phyloP scores from a whole-genome alignment of 2,329 filamentous ascomycete species.

The Endothia cerciana region DNA sequence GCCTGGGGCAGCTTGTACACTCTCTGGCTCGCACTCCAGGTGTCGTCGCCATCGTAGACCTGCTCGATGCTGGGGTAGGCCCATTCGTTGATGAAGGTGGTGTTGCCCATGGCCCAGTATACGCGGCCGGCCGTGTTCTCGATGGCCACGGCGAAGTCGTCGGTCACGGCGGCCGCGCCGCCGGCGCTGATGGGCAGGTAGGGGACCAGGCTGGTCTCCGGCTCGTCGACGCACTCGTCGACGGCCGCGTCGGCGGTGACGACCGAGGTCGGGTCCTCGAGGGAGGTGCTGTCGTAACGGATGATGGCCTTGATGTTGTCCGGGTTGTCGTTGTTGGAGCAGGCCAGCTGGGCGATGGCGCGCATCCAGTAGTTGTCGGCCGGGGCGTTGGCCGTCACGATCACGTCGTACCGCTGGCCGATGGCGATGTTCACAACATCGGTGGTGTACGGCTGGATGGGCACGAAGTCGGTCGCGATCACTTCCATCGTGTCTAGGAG shows the following conservation, averaged over 20 bases:
- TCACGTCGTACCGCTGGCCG: constrained; percentile 44
- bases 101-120: constrained; percentile 13
- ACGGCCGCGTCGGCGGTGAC: constrained; percentile 1
- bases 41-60: constrained; percentile 8
- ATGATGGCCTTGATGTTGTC: constrained; percentile 34
- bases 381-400: constrained; percentile 42
- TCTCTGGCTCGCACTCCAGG: neutral
- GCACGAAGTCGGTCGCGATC: constrained; percentile 52
- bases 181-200: constrained; percentile 21
- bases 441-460: constrained; percentile 52
- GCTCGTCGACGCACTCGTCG: constrained; percentile 30
- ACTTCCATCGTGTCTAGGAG: constrained; percentile 46
- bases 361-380: constrained; percentile 34
- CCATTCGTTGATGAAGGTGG: constrained; percentile 25
- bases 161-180: neutral
- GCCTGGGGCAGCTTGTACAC: constrained; percentile 15
- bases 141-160: constrained; percentile 12
- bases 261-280: constrained; percentile 36
- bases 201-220: constrained; percentile 23
- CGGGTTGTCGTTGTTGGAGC: constrained; percentile 26
- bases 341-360: constrained; percentile 27
- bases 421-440: constrained; percentile 49
- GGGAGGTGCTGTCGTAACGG: constrained; percentile 33
- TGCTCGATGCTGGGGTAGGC: constrained; percentile 28
- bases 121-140: neutral